phyloP scores from a whole-genome alignment of 345 rosid genomes.

The Cardamine occulta region DNA sequence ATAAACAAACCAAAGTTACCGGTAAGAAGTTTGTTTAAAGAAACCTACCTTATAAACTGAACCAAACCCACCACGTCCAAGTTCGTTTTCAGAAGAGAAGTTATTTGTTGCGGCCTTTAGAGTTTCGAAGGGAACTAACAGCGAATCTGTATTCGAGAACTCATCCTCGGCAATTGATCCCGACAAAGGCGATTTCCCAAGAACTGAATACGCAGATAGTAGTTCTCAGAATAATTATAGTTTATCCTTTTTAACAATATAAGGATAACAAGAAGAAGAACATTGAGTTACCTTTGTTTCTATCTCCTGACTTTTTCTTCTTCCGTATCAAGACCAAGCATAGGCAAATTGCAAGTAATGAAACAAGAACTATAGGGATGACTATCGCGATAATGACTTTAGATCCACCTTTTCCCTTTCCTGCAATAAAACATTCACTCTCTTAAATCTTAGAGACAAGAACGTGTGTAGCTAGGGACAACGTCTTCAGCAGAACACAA shows the following conservation, averaged over 20 bases:
- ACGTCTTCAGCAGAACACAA: background rate
- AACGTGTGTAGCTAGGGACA: background rate
- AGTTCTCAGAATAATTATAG: background rate
- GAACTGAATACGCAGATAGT: slow-evolving; percentile 9
- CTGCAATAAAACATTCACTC: slow-evolving; percentile 16
- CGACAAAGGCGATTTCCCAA: slow-evolving; percentile 24
- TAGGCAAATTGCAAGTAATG: slow-evolving; percentile 11
- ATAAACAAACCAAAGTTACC: background rate
- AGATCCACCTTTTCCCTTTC: slow-evolving; percentile 36
- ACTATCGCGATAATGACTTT: slow-evolving; percentile 33
- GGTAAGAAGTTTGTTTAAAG: background rate
- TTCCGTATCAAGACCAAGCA: slow-evolving; percentile 37
- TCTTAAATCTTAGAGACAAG: slow-evolving; percentile 13
- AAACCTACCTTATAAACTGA: slow-evolving; percentile 54
- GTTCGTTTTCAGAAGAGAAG: slow-evolving; percentile 51
- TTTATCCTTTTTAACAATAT: background rate
- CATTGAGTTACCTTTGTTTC: slow-evolving; percentile 27
- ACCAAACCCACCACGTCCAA: slow-evolving; percentile 72
- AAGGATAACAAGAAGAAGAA: slow-evolving; percentile 6
- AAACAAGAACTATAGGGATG: slow-evolving; percentile 32
- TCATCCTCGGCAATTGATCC: slow-evolving; percentile 36
- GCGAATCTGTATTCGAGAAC: slow-evolving; percentile 43
- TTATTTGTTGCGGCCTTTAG: slow-evolving; percentile 52
- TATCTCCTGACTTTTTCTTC: slow-evolving; percentile 19
- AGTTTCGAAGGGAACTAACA: slow-evolving; percentile 45